Percentiles rank a stretch among this genome's conserved stretches.
Evolutionary conservation across 2,329 filamentous ascomycete genomes (phyloP).

Genomic region (Ascochyta clinopodiicola): DNA sequence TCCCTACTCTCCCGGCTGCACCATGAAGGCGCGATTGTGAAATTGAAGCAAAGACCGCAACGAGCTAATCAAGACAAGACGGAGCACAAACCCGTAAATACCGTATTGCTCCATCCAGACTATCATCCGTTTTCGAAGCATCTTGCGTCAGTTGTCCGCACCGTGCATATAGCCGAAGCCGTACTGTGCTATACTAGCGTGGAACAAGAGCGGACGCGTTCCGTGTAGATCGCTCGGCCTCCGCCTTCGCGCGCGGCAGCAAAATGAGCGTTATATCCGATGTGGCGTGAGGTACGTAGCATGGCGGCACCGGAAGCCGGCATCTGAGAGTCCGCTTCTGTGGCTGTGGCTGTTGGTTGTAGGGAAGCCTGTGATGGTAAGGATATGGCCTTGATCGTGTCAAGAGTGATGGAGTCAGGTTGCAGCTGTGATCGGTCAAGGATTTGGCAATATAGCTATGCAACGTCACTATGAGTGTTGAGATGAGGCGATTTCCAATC

Average conservation of each 20-base stretch:
- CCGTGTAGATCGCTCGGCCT: constrained; percentile 37
- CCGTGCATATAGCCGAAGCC: constrained; percentile 33
- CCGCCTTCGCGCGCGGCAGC: constrained; percentile 64
- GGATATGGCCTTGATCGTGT: too few species aligned
- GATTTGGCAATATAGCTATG: constrained; percentile 60
- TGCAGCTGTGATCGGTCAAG: too few species aligned
- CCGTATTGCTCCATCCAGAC: constrained; percentile 69
- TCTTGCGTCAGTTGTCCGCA: constrained; percentile 60
- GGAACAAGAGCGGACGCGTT: constrained; percentile 65
- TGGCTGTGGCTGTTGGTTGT: too few species aligned
- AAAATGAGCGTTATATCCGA: constrained; percentile 64
- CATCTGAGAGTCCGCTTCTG: constrained; percentile 67
- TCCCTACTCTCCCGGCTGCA: constrained; percentile 46
- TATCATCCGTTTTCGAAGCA: constrained; percentile 68
- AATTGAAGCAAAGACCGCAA: constrained; percentile 67
- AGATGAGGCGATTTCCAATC: constrained; percentile 14
- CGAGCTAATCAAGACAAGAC: constrained; percentile 61
- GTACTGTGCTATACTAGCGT: constrained; percentile 61
- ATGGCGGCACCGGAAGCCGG: constrained; percentile 64
- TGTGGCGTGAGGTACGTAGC: constrained; percentile 43
- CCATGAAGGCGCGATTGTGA: constrained; percentile 69
- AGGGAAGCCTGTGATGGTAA: too few species aligned
- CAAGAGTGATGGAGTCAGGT: too few species aligned
- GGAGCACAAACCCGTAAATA: constrained; percentile 65
- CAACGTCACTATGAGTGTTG: constrained; percentile 36